phyloP scores from a whole-genome alignment of 129 eudicot species.

The Artemisia annua region DNA sequence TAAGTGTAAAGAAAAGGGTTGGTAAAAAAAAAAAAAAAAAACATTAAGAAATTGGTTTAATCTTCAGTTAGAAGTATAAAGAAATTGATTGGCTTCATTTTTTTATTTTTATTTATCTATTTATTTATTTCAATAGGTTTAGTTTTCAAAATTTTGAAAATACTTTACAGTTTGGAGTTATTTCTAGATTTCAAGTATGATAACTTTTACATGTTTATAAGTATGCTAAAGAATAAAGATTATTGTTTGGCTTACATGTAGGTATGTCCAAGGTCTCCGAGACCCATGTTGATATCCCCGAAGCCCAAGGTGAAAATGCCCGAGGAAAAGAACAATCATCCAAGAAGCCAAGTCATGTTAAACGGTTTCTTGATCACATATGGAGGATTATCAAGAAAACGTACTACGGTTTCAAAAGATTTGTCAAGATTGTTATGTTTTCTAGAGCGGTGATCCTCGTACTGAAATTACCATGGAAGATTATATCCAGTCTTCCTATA shows the following conservation, averaged over 20 bases:
- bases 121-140: too few relatives aligned
- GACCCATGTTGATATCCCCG: neutral
- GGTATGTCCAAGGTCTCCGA: neutral
- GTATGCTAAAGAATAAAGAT: too few relatives aligned
- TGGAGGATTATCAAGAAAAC: slow-evolving; percentile 8
- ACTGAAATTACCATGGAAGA: slow-evolving; percentile 39
- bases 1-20: too few relatives aligned
- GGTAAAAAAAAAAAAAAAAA: too few relatives aligned
- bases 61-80: too few relatives aligned
- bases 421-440: slow-evolving; percentile 21
- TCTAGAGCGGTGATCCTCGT: slow-evolving; percentile 30
- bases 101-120: too few relatives aligned
- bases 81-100: too few relatives aligned
- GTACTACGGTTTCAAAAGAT: slow-evolving; percentile 15
- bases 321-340: neutral
- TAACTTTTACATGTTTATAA: too few relatives aligned
- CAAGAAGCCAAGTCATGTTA: slow-evolving; percentile 1
- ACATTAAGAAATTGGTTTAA: too few relatives aligned
- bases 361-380: neutral
- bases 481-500: slow-evolving; percentile 50
- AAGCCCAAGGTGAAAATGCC: neutral
- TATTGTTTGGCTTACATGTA: neutral
- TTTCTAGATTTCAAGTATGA: too few relatives aligned
- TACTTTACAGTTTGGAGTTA: too few relatives aligned
- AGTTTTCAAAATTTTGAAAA: too few relatives aligned